These are phyloP conservation scores for Orychophragmus violaceus DNA, from an alignment of 345 rosid genomes.

Conservation along the genomic window DNA sequence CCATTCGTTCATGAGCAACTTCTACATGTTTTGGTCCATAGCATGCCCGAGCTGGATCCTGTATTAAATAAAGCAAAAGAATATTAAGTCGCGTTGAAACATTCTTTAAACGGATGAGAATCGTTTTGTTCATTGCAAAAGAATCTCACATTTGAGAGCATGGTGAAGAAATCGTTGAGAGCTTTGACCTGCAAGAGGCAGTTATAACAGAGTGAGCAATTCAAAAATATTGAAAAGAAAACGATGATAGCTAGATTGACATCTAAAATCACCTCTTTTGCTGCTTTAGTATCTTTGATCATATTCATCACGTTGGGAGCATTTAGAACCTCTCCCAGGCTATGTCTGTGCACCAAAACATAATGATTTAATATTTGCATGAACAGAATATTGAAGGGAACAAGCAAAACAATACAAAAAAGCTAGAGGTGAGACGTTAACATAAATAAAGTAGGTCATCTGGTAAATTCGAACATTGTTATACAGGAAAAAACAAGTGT, in stretches of 20 bases:
- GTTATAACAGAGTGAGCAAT: not conserved
- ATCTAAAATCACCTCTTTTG: constrained; percentile 56
- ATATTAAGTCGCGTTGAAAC: not conserved
- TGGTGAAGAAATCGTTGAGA: constrained; percentile 71
- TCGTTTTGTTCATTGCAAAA: not conserved
- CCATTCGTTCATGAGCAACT: constrained; percentile 92
- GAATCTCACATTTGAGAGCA: constrained; percentile 90
- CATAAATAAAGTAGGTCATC: too few species aligned
- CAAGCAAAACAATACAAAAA: not conserved
- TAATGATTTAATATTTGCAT: too few species aligned
- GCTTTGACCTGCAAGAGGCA: constrained; percentile 59
- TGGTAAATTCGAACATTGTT: too few species aligned
- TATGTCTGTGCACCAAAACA: constrained; percentile 62
- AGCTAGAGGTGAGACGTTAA: not conserved
- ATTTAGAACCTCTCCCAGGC: constrained; percentile 77
- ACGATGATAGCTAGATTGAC: constrained; percentile 3
- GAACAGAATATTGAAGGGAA: too few species aligned
- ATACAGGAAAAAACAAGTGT: too few species aligned
- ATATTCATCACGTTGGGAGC: constrained; percentile 83
- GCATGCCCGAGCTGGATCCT: constrained; percentile 86
- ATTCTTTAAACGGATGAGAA: not conserved
- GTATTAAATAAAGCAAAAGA: not conserved
- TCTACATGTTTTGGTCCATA: constrained; percentile 97
- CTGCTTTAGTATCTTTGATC: constrained; percentile 96
- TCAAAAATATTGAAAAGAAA: not conserved